A percentile compares a stretch with the other conserved stretches of the same genome.
These are phyloP conservation scores for Malus sylvestris DNA, from an alignment of 306 rosid genomes.

Conservation along the genomic window DNA sequence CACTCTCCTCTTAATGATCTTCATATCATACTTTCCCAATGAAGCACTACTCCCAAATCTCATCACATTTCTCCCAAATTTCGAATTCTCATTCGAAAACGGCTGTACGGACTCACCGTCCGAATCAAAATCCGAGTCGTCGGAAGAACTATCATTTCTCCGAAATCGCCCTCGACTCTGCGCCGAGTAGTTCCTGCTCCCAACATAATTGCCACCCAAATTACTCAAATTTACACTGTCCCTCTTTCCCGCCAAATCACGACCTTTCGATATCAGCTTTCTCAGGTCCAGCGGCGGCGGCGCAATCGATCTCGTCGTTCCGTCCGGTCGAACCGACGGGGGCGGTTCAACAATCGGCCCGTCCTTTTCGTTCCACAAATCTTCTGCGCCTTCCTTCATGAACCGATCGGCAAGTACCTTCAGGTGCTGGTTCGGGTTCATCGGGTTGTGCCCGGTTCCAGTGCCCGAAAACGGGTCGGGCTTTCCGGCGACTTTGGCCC, in stretches of 20 bases:
- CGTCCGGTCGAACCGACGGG: background rate
- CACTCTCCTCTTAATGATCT: constrained; percentile 51
- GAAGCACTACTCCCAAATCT: constrained; percentile 69
- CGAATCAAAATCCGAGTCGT: constrained; percentile 22
- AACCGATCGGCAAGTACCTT: constrained; percentile 74
- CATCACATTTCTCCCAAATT: constrained; percentile 20
- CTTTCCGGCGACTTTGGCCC: constrained; percentile 45
- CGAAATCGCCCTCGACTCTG: constrained; percentile 28
- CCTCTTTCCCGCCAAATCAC: background rate
- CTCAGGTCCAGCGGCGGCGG: constrained; percentile 30
- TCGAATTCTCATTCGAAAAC: constrained; percentile 7
- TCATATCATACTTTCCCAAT: constrained; percentile 67
- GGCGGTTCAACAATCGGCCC: constrained; percentile 44
- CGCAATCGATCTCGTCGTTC: constrained; percentile 16
- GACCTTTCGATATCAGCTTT: constrained; percentile 19
- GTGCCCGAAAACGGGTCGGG: constrained; percentile 15
- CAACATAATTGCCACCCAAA: background rate
- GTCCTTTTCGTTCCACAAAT: constrained; percentile 73
- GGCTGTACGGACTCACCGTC: constrained; percentile 19
- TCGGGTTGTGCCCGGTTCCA: constrained; percentile 40
- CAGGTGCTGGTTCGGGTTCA: constrained; percentile 56
- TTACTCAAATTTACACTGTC: constrained; percentile 14
- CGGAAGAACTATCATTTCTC: constrained; percentile 34
- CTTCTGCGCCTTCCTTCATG: constrained; percentile 67
- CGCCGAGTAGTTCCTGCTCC: constrained; percentile 45